Evolutionary conservation across 768 basidiomycete genomes (phyloP), one percentile per base, ranked within the genome.

Genomic region (Sarcomyxa edulis): DNA sequence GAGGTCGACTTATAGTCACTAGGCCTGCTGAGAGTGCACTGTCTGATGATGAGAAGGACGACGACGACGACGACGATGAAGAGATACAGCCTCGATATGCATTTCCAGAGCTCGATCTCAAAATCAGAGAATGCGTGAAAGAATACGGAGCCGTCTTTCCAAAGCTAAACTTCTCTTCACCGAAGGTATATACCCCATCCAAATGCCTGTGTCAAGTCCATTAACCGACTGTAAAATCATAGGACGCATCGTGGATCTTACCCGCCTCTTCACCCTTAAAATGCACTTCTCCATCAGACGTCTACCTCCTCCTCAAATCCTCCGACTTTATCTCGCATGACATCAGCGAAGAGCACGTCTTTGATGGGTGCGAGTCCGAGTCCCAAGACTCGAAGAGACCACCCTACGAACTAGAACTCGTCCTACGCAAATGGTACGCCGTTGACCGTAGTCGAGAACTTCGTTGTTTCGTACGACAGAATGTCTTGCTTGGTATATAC

Each of bases 91-190:
- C 47, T 4, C 47, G 40, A 2, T 89, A 77, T 50, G 65, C 82
- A 3, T 94, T 98, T 53, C 91, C 93, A 0, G 81, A 81, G 32
- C 64, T 96, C n/a, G 90, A 93, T 50, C 61, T 64, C 10, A 65
- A 65, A 40, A 94, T 97, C 44, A 64, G 87, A 34, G 56, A 64
- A 10, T 73, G 70, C 23, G 66, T 96, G n/a, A 49, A 62, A 31
- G 60, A 72, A 40, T 93, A 87, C 56, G 85, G 78, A 3, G 84
- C 83, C 5, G 83, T 95, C 20, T 98, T 98, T 56, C 93, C 94
- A 1, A 98, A 98, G 61, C 78, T 98, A 39, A 97, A 96, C 53
- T 96, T 94, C 64, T 89, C 92, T 5, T 83, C 89, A n/a, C 94
- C 94, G 10, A 85, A 83, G 66, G 93, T 86, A 43, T 15, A 42